Percentiles rank a stretch among this genome's conserved stretches.
Conservation (phyloP, 257 asterid species). For the Hygrophila difformis region DNA sequence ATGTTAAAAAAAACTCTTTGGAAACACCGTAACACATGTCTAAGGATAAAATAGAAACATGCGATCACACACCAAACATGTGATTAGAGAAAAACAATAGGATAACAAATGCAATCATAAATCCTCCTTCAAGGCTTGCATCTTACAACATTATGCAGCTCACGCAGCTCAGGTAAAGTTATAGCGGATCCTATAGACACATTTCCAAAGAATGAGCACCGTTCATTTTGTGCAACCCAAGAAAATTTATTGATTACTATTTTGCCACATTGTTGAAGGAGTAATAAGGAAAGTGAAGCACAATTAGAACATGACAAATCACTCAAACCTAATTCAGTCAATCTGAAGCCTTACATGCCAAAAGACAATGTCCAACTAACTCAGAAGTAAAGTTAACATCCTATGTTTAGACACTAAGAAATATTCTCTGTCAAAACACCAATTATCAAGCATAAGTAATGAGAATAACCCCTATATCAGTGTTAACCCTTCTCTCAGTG, state of each 20-base stretch:
- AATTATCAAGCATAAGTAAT: background rate
- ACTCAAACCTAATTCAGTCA: constrained; percentile 4
- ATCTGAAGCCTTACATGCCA: background rate
- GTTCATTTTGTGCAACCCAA: constrained; percentile 58
- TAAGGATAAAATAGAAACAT: too few species aligned
- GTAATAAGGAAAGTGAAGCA: too few species aligned
- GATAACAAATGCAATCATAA: constrained; percentile 3
- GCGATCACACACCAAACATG: too few species aligned
- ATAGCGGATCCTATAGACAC: constrained; percentile 69
- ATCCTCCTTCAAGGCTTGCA: constrained; percentile 6
- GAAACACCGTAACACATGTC: too few species aligned
- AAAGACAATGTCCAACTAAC: background rate
- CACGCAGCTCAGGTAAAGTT: constrained; percentile 70
- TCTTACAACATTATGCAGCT: constrained; percentile 70
- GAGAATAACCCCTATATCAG: background rate
- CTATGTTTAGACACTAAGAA: constrained; percentile 1
- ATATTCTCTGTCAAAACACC: constrained; percentile 1
- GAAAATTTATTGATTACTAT: constrained; percentile 82
- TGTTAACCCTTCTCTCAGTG: background rate
- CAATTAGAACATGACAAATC: too few species aligned
- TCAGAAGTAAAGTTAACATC: background rate
- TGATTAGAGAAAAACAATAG: constrained; percentile 4
- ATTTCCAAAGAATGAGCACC: constrained; percentile 82
- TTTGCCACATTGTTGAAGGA: constrained; percentile 50
- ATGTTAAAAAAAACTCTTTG: too few species aligned